Evolutionary conservation across 1,284 basidiomycete genomes (phyloP), one percentile per base, ranked within the genome.

Genomic region (Austroboletus novae-zelandiae): DNA sequence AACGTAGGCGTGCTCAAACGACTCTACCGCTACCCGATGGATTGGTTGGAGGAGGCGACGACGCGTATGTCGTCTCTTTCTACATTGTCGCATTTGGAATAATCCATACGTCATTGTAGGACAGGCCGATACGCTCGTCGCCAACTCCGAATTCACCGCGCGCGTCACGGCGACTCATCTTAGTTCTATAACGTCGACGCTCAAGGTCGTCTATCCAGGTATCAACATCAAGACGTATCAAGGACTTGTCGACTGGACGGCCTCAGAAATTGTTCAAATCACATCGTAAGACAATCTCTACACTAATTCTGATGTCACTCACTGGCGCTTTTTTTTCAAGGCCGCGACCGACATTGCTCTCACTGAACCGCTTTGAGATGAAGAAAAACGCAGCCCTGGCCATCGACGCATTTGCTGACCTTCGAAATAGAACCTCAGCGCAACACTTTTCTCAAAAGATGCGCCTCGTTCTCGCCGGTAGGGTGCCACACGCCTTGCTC

Each of bases 341-440:
- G 20, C 68, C 80, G 32, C 77, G 79, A 5, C 91, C 88, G 1
- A 94, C 89, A 0, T 69, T 99, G 2, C 62, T 98, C 0, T 98
- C 94, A 0, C 75, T 99, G 46, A 99, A 99, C 66, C 88, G 96
- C 1, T 99, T 97, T 63, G 96, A 99, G 71, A 84, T 80, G 56
- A 99, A 98, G 76, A 99, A 99, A 74, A 96, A 99, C 58, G 78
- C 81, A 0, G 82, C 80, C 0, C 74, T 99, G 2, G 94, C 94
- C 0, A 75, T 99, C 25, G 73, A 86, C 40, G 76, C 95, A 0
- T 98, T 96, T 59, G 84, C 88, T 5, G 61, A 64, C 17, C 60
- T 86, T 17, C 62, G 68, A 37, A 57, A 49, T 2, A 63, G 54
- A 31, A 32, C 45, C 29, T 58, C 44, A 20, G 45, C 48, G 44